Base-by-base conservation (phyloP, 116 monocot species). In the Trichopus zeylanicus region DNA sequence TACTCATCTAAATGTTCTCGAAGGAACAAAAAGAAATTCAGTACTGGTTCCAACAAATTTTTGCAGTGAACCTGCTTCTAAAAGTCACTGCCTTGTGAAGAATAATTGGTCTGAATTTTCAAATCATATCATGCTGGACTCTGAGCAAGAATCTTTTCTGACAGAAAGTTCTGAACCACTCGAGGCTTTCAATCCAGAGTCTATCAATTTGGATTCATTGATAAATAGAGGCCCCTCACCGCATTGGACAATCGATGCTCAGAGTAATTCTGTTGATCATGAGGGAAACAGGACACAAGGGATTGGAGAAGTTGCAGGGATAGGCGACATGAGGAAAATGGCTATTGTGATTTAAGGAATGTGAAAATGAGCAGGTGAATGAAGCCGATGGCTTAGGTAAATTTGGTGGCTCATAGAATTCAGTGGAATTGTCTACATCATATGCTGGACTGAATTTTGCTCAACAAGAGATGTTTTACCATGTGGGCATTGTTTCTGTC, bases 401-500 rank as follows among this genome's bases (percentile, higher is more conserved):
- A 59, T 10, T 39, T 26, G 31, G 20, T 54, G 29, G 20, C 57
- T 12, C 29, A 23, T 56, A 69, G 15, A 61, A 46, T 53, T 74
- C 72, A 35, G 55, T 57, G 28, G 78, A 76, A 47, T 53, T 89
- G 9, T 89, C 94, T 94, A 89, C 62, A 89, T 86, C 9, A 94
- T 94, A 69, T 94, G 94, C 51, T 94, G 75, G 75, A 86, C 89
- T 60, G 80, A 78, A 6, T 94, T 81, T 68, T 83, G 75, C 51
- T 73, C 86, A 55, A 69, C 63, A 54, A 89, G 89, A 54, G 94
- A 86, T 19, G 75, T 94, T 63, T 68, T 94, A 69, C 69, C 78
- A 48, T 94, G 94, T 72, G 94, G 94, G 18, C 89, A 94, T 67
- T 80, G 94, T 3, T 94, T 94, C 61, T 94, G 94, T 67, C 89